Conservation (phyloP, 2,329 filamentous ascomycete genomes). For the Cadophora sp. region DNA sequence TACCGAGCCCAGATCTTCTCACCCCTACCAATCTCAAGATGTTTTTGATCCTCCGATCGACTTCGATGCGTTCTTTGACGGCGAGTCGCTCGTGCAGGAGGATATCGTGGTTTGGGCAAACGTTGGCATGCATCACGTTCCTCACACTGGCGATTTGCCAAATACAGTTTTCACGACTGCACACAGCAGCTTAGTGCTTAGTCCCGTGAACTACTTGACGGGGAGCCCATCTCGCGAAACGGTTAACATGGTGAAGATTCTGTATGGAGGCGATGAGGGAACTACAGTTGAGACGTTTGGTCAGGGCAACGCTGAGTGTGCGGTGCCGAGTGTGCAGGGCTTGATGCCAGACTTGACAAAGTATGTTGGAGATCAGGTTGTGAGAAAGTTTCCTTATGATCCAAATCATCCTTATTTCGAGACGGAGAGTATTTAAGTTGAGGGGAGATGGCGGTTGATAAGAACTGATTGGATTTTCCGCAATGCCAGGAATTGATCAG, state of each 20-base stretch:
- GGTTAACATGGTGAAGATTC: conserved; percentile 50
- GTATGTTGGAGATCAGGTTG: conserved; percentile 47
- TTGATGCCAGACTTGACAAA: conserved; percentile 27
- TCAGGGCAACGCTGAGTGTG: conserved; percentile 36
- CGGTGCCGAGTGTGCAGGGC: conserved; percentile 35
- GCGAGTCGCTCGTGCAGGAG: conserved; percentile 51
- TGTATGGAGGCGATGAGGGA: conserved; percentile 45
- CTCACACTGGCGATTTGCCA: conserved; percentile 59
- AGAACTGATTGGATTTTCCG: no score
- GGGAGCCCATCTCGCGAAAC: conserved; percentile 41
- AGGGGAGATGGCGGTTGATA: neutral
- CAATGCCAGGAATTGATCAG: no score
- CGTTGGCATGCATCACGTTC: conserved; percentile 64
- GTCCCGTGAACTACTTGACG: conserved; percentile 2
- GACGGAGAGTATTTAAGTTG: conserved; percentile 41
- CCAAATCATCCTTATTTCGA: conserved; percentile 46
- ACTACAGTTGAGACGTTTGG: conserved; percentile 46
- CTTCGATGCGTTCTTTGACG: conserved; percentile 53
- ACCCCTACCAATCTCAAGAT: neutral
- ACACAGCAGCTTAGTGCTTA: neutral
- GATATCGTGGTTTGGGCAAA: conserved; percentile 60
- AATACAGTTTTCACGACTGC: conserved; percentile 49
- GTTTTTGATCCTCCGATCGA: conserved; percentile 37
- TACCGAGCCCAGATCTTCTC: neutral
- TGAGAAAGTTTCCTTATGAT: conserved; percentile 50